These are phyloP conservation scores for Ogataea methylovora DNA, from an alignment of 805 yeast species.

Conservation along the genomic window DNA sequence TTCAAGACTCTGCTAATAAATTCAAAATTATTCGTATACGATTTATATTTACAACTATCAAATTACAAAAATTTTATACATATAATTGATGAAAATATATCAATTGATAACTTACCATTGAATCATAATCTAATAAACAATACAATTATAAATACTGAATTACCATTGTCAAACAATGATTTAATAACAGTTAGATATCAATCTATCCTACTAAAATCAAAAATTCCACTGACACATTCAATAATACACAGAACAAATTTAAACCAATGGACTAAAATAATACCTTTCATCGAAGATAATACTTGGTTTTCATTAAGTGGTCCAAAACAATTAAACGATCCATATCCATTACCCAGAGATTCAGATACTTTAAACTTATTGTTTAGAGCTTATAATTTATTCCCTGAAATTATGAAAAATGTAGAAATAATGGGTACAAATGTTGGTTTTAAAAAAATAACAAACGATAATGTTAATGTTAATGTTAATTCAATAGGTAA, in stretches of 20 bases:
- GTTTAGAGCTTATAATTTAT: slow-evolving; percentile 7
- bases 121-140: too few species aligned
- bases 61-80: too few species aligned
- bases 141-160: neutral
- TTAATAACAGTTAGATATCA: neutral
- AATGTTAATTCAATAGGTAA: neutral
- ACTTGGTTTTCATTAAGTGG: slow-evolving; percentile 9
- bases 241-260: slow-evolving; percentile 8
- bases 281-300: slow-evolving; percentile 7
- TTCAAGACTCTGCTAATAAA: too few species aligned
- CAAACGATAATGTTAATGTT: neutral
- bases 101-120: too few species aligned
- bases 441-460: slow-evolving; percentile 7
- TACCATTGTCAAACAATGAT: neutral
- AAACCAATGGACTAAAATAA: slow-evolving; percentile 12
- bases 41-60: too few species aligned
- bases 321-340: slow-evolving; percentile 15
- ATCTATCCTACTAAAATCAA: neutral
- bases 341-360: slow-evolving; percentile 11
- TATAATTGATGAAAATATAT: too few species aligned
- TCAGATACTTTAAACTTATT: slow-evolving; percentile 14
- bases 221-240: neutral
- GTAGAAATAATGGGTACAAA: slow-evolving; percentile 3
- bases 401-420: slow-evolving; percentile 8
- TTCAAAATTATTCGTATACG: too few species aligned